Evolutionary conservation across 106 monocot species (phyloP), one percentile per base, ranked within the genome.

Genomic region (Platanthera zijinensis): DNA sequence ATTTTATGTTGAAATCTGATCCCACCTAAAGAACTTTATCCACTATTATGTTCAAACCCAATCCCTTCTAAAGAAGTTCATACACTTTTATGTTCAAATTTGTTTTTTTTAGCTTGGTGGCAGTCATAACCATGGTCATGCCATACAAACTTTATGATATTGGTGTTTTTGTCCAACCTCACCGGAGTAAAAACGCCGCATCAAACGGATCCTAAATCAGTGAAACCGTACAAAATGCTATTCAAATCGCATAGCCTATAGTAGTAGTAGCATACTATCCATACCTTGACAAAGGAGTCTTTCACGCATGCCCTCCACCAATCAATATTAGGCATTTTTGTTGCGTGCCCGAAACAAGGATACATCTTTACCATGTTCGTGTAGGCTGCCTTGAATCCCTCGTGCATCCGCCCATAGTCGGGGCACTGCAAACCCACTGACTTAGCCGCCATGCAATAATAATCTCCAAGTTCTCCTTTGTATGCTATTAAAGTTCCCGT

Each of bases 401-500:
- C 91, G 59, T 97, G 97, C 97, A 97, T 97, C 8, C 93, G 81
- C 78, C 85, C 88, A 75, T 97, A 97, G 51, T 97, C 91, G 45
- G 97, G 97, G 71, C 97, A 97, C 4, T 89, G 88, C 78, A 91
- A 70, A 17, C 97, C 97, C 11, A 89, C 87, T 32, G 97, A 50
- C 67, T 97, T 97, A 51, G 97, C 97, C 46, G 97, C 97, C 94
- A 91, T 97, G 79, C 97, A 97, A 71, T 97, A 97, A 78, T 97
- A 97, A 77, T 97, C 97, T 50, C 97, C 97, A 63, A 97, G 91
- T 61, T 97, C 86, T 74, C 97, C 97, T 88, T 97, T 97, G 83
- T 97, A 97, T 50, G 97, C 97, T 48, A 97, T 81, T 13, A 97
- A 79, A 78, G 97, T 97, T 0, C 97, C 97, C 15, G 97, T 97